These are phyloP conservation scores for Funneliformis caledonium DNA, from an alignment of 371 early-diverging fungal genomes.

Conservation along the genomic window DNA sequence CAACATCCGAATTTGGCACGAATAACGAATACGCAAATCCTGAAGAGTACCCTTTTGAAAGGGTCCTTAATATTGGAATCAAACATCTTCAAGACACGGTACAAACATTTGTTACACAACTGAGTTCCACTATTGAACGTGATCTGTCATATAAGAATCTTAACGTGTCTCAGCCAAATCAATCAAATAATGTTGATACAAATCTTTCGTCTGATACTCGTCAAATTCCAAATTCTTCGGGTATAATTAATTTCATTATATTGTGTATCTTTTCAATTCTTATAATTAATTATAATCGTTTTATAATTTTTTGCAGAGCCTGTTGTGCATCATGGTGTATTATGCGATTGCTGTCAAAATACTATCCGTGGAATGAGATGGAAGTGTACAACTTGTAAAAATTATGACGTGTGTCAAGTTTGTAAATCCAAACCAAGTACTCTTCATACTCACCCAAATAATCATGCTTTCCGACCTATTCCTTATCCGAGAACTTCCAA, in stretches of 20 bases:
- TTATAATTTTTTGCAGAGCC: slow-evolving; percentile 10
- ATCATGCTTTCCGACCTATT: slow-evolving; percentile 38
- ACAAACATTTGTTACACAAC: slow-evolving; percentile 11
- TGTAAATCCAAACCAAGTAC: slow-evolving; percentile 45
- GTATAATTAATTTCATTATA: background rate
- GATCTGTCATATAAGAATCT: background rate
- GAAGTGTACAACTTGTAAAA: slow-evolving; percentile 53
- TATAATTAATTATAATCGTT: background rate
- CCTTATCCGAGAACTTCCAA: slow-evolving; percentile 19
- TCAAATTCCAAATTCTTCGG: slow-evolving; percentile 8
- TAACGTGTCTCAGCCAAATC: background rate
- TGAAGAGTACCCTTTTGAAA: slow-evolving; percentile 20
- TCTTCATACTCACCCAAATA: slow-evolving; percentile 20
- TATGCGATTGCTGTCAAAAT: slow-evolving; percentile 54
- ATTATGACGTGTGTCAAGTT: slow-evolving; percentile 58
- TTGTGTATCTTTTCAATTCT: background rate
- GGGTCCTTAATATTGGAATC: slow-evolving; percentile 20
- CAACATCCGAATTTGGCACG: background rate
- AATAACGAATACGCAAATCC: background rate
- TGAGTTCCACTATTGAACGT: slow-evolving; percentile 9
- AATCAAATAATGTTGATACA: background rate
- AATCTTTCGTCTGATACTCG: background rate
- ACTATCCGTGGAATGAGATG: slow-evolving; percentile 50
- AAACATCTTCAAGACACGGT: slow-evolving; percentile 28
- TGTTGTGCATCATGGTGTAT: slow-evolving; percentile 42